These are phyloP conservation scores for Mycocentrospora acerina DNA, from an alignment of 2,329 filamentous ascomycete genomes.

Conservation along the genomic window DNA sequence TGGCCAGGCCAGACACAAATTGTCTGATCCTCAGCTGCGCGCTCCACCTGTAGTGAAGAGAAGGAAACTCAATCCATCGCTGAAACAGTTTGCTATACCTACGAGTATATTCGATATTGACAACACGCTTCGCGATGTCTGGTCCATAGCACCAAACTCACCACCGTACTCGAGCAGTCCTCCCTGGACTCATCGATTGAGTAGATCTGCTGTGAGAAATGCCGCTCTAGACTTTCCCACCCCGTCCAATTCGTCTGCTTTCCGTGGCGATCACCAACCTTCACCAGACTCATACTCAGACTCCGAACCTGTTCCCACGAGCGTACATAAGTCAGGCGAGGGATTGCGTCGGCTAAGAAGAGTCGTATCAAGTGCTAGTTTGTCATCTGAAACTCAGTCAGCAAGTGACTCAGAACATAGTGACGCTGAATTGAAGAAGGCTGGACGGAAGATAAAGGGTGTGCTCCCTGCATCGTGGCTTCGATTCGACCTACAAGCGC, in stretches of 20 bases:
- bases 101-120: constrained; percentile 11
- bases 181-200: constrained; percentile 8
- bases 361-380: constrained; percentile 20
- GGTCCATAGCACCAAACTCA: constrained; percentile 46
- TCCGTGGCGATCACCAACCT: constrained; percentile 18
- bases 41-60: constrained; percentile 18
- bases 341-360: constrained; percentile 15
- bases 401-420: constrained; percentile 34
- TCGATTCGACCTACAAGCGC: constrained; percentile 47
- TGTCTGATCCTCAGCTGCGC: constrained; percentile 17
- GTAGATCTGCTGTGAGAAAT: constrained; percentile 3
- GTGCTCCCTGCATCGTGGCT: constrained; percentile 55
- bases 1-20: constrained; percentile 4
- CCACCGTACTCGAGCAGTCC: constrained; percentile 43
- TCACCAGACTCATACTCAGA: constrained; percentile 24
- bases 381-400: constrained; percentile 19
- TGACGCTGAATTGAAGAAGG: constrained; percentile 35
- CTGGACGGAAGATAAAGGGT: constrained; percentile 48
- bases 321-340: constrained; percentile 12
- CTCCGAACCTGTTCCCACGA: constrained; percentile 19
- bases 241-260: constrained; percentile 34
- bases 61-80: constrained; percentile 20
- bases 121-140: constrained; percentile 25
- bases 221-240: constrained; percentile 28
- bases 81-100: constrained; percentile 10